Evolutionary conservation across 768 basidiomycete species (phyloP).

Genomic region (Hypholoma fasciculare): DNA sequence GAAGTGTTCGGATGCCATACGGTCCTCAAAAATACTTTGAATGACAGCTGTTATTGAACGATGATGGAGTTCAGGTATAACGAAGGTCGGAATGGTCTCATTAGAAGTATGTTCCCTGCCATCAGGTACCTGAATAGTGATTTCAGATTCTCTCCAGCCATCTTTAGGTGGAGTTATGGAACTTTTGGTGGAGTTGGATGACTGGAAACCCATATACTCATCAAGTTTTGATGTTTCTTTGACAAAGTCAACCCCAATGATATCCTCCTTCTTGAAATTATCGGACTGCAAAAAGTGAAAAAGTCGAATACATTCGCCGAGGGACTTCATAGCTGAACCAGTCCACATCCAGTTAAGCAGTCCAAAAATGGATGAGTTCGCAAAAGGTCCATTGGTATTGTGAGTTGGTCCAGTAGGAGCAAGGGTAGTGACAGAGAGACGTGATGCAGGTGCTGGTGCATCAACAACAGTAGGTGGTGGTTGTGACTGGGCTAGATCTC

Average conservation of each 20-base stretch:
- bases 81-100: too few relatives aligned
- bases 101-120: too few relatives aligned
- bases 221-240: conserved; percentile 16
- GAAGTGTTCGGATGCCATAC: conserved; percentile 3
- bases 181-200: conserved; percentile 1
- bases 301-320: conserved; percentile 9
- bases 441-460: background rate
- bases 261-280: conserved; percentile 7
- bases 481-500: background rate
- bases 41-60: background rate
- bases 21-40: background rate
- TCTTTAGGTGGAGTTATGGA: conserved; percentile 6
- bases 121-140: background rate
- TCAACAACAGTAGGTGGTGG: background rate
- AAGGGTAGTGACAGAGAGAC: background rate
- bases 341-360: conserved; percentile 24
- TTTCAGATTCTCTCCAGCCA: background rate
- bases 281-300: conserved; percentile 17
- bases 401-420: background rate
- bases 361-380: conserved; percentile 15
- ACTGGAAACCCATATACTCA: background rate
- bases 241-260: conserved; percentile 12
- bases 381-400: conserved; percentile 10
- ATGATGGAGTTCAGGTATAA: background rate
- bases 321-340: conserved; percentile 16